Evolutionary conservation across 306 rosid genomes (phyloP).

Genomic region (Ammopiptanthus mongolicus): DNA sequence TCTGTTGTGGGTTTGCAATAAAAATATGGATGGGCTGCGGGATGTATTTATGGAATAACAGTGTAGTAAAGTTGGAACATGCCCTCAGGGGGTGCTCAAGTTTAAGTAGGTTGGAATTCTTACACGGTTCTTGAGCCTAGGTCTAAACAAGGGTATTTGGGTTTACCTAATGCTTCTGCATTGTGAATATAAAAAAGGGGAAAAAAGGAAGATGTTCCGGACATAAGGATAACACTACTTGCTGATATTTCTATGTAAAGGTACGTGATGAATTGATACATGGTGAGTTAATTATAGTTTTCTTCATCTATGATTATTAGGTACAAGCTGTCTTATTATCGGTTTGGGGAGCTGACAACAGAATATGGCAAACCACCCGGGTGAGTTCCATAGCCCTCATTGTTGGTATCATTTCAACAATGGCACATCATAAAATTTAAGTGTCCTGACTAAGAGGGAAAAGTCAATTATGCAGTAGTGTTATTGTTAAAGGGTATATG

Average conservation of each 20-base stretch:
- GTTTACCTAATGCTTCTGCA: neutral
- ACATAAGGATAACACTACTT: neutral
- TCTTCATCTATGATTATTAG: constrained; percentile 35
- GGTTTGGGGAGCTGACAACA: constrained; percentile 95
- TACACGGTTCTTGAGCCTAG: neutral
- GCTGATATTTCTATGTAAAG: neutral
- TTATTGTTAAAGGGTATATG: neutral
- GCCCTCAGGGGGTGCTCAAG: neutral
- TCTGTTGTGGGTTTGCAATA: neutral
- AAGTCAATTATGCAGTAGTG: neutral
- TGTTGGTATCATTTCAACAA: neutral
- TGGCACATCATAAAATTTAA: neutral
- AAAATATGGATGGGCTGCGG: neutral
- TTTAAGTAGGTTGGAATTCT: neutral
- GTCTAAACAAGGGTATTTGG: neutral
- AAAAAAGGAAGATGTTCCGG: neutral
- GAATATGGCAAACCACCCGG: constrained; percentile 99
- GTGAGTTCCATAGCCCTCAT: constrained; percentile 40
- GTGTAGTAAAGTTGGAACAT: neutral
- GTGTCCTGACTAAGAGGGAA: neutral
- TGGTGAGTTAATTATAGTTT: neutral
- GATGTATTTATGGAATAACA: neutral
- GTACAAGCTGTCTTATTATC: constrained; percentile 93
- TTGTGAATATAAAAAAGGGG: neutral
- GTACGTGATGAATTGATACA: neutral